Conservation (phyloP, 495 filamentous ascomycete species). For the Trypethelium eluteriae region DNA sequence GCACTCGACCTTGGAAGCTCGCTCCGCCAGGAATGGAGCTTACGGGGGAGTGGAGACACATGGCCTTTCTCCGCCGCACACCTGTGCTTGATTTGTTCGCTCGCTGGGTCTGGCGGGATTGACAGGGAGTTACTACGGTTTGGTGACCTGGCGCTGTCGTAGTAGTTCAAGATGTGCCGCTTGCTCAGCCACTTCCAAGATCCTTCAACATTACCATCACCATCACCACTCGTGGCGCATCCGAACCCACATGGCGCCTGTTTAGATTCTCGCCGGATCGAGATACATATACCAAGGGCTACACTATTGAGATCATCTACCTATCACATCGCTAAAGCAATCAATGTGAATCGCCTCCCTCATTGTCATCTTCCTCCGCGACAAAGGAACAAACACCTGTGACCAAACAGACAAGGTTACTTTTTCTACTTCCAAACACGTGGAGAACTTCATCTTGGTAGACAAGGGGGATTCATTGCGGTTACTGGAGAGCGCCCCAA, state of each 20-base stretch:
- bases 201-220: background rate
- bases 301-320: too few relatives aligned
- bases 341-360: too few relatives aligned
- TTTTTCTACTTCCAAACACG: background rate
- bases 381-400: too few relatives aligned
- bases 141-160: background rate
- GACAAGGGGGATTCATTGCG: too few relatives aligned
- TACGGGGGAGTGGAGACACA: background rate
- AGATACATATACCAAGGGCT: too few relatives aligned
- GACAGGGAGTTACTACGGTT: background rate
- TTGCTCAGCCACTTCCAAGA: background rate
- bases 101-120: background rate
- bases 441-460: background rate
- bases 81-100: background rate
- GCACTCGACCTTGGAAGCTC: background rate
- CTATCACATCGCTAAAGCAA: too few relatives aligned
- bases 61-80: background rate
- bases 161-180: background rate
- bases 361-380: too few relatives aligned
- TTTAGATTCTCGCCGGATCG: too few relatives aligned
- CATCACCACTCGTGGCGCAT: too few relatives aligned
- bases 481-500: background rate
- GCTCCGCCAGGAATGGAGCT: background rate
- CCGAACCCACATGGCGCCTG: too few relatives aligned
- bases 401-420: too few relatives aligned